Conservation (phyloP, 2,329 filamentous ascomycete species). For the Arthrobotrys conoides region DNA sequence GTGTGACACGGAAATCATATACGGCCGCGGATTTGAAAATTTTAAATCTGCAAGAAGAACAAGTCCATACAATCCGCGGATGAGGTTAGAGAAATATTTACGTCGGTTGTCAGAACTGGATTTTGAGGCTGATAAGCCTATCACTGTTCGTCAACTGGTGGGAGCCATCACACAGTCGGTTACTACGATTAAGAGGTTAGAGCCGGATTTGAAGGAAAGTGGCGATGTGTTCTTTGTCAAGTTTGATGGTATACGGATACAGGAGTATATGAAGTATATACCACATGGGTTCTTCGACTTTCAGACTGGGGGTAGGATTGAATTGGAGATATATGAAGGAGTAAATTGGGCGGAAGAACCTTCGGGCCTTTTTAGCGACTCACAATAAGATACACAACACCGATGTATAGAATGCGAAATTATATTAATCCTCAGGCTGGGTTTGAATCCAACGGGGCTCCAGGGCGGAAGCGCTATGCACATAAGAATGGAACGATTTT, state of each 20-base stretch:
- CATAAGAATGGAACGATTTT: too few relatives aligned
- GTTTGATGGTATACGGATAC: slow-evolving; percentile 46
- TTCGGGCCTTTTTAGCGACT: not conserved
- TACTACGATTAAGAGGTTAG: slow-evolving; percentile 43
- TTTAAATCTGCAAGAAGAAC: slow-evolving; percentile 38
- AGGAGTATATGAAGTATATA: slow-evolving; percentile 59
- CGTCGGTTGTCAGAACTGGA: slow-evolving; percentile 44
- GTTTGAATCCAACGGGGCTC: too few relatives aligned
- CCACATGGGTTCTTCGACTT: slow-evolving; percentile 57
- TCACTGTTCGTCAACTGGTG: slow-evolving; percentile 33
- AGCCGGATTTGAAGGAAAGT: slow-evolving; percentile 17
- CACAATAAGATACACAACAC: too few relatives aligned
- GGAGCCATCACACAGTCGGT: slow-evolving; percentile 31
- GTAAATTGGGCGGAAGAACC: slow-evolving; percentile 33
- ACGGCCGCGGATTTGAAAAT: slow-evolving; percentile 54
- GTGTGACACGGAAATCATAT: slow-evolving; percentile 52
- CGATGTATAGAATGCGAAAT: too few relatives aligned
- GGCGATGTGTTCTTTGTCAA: slow-evolving; percentile 53
- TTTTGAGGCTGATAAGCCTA: slow-evolving; percentile 24
- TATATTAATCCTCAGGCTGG: too few relatives aligned
- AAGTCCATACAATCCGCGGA: slow-evolving; percentile 36
- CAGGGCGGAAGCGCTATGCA: too few relatives aligned
- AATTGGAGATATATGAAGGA: slow-evolving; percentile 48
- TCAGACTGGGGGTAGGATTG: slow-evolving; percentile 47
- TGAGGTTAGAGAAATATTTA: slow-evolving; percentile 32